Conservation (phyloP, 2,329 filamentous ascomycete species). For the Myrmaecium sp. region DNA sequence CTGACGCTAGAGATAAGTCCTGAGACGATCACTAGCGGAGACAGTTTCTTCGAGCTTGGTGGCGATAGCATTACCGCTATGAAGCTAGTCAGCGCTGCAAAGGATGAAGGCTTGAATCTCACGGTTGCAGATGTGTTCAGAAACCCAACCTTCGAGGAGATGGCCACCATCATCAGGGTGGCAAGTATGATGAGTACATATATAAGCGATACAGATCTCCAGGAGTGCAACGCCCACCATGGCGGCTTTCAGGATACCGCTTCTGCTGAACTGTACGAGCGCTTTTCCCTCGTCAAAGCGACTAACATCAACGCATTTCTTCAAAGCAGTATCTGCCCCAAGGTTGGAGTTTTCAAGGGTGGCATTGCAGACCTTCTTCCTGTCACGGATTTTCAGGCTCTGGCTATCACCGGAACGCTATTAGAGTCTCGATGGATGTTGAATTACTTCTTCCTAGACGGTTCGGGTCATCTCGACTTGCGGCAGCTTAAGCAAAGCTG, state of each 20-base stretch:
- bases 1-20: conserved; percentile 1
- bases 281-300: conserved; percentile 34
- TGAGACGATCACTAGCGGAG: conserved; percentile 21
- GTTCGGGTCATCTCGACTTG: conserved; percentile 34
- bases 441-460: conserved; percentile 48
- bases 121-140: conserved; percentile 28
- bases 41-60: conserved; percentile 29
- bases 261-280: conserved; percentile 18
- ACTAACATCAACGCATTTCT: conserved; percentile 28
- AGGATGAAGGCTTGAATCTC: conserved; percentile 17
- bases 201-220: too few relatives aligned
- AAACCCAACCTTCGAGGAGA: conserved; percentile 29
- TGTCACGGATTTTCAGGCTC: conserved; percentile 39
- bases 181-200: too few relatives aligned
- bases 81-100: conserved; percentile 24
- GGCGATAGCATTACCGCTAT: conserved; percentile 32
- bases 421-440: conserved; percentile 42
- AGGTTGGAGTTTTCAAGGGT: conserved; percentile 34
- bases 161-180: conserved; percentile 35
- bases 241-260: too few relatives aligned
- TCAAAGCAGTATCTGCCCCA: conserved; percentile 32
- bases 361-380: conserved; percentile 40
- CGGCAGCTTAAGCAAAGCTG: conserved; percentile 33
- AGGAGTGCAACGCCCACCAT: conserved; percentile 7
- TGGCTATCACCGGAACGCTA: conserved; percentile 42